These are phyloP conservation scores for Geotrichum fermentans DNA, from an alignment of 1,139 yeast genomes.

Conservation along the genomic window DNA sequence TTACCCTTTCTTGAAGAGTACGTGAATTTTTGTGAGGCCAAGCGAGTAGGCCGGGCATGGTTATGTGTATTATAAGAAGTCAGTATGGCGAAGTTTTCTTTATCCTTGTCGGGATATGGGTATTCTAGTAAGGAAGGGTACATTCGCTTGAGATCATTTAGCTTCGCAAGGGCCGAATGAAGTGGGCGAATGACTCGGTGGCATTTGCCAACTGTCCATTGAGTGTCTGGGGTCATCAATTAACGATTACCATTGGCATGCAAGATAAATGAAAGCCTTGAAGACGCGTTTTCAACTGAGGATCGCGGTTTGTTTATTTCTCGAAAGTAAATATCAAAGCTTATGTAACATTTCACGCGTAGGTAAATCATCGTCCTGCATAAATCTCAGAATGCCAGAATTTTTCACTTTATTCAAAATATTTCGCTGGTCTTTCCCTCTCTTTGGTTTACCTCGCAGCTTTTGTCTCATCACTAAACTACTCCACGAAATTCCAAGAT, in stretches of 20 bases:
- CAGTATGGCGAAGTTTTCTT: not conserved
- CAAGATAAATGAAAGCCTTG: not conserved
- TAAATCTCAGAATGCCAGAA: no score
- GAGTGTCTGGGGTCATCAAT: not conserved
- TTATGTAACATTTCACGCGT: no score
- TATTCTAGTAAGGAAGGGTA: conserved; percentile 12
- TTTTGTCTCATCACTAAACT: not conserved
- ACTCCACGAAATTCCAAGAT: conserved; percentile 10
- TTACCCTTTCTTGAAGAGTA: not conserved
- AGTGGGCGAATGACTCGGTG: conserved; percentile 16
- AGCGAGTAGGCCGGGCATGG: not conserved
- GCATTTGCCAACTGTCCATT: conserved; percentile 16
- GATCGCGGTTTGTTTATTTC: no score
- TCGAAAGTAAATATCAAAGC: no score
- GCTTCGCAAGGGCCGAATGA: conserved; percentile 10
- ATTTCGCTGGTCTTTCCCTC: not conserved
- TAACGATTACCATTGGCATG: not conserved
- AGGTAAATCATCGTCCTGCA: no score
- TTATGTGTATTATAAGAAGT: not conserved
- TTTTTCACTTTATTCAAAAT: no score
- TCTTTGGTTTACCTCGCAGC: conserved; percentile 6
- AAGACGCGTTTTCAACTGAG: no score
- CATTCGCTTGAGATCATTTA: conserved; percentile 6
- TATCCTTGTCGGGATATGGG: conserved; percentile 9
- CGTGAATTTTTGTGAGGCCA: conserved; percentile 4